A percentile compares a stretch with the other conserved stretches of the same genome.
phyloP scores from a whole-genome alignment of 23 red algal species.

The Cyanidioschyzon merolae region DNA sequence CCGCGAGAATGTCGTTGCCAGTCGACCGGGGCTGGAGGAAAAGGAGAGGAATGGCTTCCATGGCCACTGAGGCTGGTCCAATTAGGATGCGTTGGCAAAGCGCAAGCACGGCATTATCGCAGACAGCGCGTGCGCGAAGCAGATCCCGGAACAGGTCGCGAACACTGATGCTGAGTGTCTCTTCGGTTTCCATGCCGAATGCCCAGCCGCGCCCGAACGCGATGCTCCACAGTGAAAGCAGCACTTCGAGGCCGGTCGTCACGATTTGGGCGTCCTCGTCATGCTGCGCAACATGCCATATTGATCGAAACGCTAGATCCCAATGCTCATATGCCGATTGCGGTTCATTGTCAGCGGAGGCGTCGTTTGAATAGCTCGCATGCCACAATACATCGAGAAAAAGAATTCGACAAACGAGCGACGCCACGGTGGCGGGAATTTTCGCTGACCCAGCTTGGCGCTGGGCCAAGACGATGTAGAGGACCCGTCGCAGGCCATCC shows the following conservation, averaged over 20 bases:
- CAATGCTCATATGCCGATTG: background rate
- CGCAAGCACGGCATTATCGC: background rate
- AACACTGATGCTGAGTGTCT: background rate
- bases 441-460: background rate
- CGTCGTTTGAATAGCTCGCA: background rate
- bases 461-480: background rate
- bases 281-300: background rate
- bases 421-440: background rate
- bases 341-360: background rate
- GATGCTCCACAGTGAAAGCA: background rate
- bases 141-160: background rate
- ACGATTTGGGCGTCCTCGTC: background rate
- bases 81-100: background rate
- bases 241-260: background rate
- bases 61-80: background rate
- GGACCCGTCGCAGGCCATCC: background rate
- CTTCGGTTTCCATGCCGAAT: background rate
- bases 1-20: background rate
- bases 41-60: slow-evolving; percentile 2
- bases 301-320: background rate
- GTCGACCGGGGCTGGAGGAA: background rate
- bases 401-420: slow-evolving; percentile 6
- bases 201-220: background rate
- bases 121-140: background rate
- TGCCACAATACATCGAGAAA: background rate